Evolutionary conservation across 176 grass and related monocot genomes (phyloP).

Genomic region (Ensete ventricosum): DNA sequence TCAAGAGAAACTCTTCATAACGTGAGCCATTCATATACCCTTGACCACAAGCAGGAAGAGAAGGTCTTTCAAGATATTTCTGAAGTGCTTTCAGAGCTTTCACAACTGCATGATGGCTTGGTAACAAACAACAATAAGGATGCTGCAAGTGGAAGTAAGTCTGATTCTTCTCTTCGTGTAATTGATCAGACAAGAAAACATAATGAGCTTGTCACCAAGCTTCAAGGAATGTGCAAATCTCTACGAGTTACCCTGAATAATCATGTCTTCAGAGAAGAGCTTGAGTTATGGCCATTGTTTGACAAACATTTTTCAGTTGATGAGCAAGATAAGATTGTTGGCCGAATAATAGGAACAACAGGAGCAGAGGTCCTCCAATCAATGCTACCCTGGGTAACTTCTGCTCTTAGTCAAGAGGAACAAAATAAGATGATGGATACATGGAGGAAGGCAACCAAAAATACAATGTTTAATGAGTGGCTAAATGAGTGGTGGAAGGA

Average conservation of each 20-base stretch:
- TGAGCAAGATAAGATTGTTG: slow-evolving; percentile 86
- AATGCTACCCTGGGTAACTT: slow-evolving; percentile 92
- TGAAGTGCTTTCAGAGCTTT: slow-evolving; percentile 47
- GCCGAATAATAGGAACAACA: slow-evolving; percentile 85
- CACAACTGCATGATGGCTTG: slow-evolving; percentile 38
- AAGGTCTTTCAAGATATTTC: slow-evolving; percentile 75
- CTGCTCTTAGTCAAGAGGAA: slow-evolving; percentile 69
- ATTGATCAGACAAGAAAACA: slow-evolving; percentile 41
- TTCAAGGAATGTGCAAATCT: slow-evolving; percentile 92
- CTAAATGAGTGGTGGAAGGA: slow-evolving; percentile 77
- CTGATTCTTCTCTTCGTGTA: slow-evolving; percentile 22
- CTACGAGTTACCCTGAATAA: slow-evolving; percentile 66
- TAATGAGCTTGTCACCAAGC: slow-evolving; percentile 68
- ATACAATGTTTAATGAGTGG: slow-evolving; percentile 97
- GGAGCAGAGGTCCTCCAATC: slow-evolving; percentile 92
- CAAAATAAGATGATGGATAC: slow-evolving; percentile 70
- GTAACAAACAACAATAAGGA: neutral
- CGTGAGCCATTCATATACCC: slow-evolving; percentile 82
- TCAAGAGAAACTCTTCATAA: slow-evolving; percentile 77
- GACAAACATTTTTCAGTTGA: slow-evolving; percentile 80
- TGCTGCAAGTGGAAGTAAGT: slow-evolving; percentile 6
- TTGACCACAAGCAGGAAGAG: slow-evolving; percentile 94
- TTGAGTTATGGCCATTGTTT: slow-evolving; percentile 89
- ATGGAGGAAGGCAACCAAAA: slow-evolving; percentile 69
- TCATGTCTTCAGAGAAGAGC: slow-evolving; percentile 76